Evolutionary conservation across 2,329 filamentous ascomycete species (phyloP), one percentile per base, ranked within the genome.

Genomic region (Fusarium compactum): DNA sequence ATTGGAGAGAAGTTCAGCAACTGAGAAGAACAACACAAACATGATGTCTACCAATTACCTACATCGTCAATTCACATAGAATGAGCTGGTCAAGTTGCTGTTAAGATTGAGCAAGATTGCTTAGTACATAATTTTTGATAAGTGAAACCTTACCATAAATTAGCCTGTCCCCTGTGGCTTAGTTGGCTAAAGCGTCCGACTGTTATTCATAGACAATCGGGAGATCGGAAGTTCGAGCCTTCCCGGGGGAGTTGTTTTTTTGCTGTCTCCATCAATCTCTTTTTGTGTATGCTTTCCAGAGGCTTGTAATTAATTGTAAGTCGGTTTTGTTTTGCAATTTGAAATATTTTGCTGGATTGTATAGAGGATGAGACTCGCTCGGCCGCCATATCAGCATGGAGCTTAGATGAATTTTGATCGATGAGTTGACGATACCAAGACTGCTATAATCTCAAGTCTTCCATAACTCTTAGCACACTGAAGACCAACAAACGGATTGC

Each of bases 171-270:
- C 56, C 56, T 58, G 56, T 58, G 56, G 56, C 56, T 58, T 58
- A 58, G 56, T 58, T 58, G 69, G 69, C 69, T 72, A 71, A 71
- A 71, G 69, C 69, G 69, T 71, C 69, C 69, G 69, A 71, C 69
- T 71, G 69, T 71, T 71, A 72, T 66, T 40, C n/a, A 40, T 57
- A 65, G 70, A 70, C 70, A 72, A 75, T 75, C 73, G 72, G 70
- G 72, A 75, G 73, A 75, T 75, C 71, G 71, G 69, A 73, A 75
- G 73, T 75, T 75, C 73, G 73, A 75, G 65, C 73, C 73, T 75
- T 75, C 67, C 73, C 73, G 73, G 73, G 73, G 73, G 73, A 75
- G 67, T 15, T 27, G 1, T 20, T 2, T 20, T 64, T 58, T 45
- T 48, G 15, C 22, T 3, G 1, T 3, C 2, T 8, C 12, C 1